Conservation (phyloP, 1,139 yeast species). For the Yamadazyma dendronema region DNA sequence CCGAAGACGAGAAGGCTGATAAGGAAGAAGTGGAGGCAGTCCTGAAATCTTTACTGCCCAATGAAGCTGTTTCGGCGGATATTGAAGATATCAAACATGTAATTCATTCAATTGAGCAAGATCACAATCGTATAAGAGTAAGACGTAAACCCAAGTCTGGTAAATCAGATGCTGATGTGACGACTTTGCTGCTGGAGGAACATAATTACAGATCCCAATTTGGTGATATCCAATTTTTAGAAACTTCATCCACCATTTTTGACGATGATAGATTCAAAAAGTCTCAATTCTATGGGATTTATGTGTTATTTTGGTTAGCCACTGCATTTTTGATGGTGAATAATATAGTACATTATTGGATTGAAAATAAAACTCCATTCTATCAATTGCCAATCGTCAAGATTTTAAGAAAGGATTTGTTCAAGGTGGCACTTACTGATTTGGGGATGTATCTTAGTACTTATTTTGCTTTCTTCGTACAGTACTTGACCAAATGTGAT, state of each 20-base stretch:
- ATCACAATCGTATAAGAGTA: constrained; percentile 8
- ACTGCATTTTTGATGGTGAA: constrained; percentile 53
- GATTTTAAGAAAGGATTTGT: constrained; percentile 53
- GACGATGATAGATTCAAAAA: constrained; percentile 41
- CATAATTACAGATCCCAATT: constrained; percentile 20
- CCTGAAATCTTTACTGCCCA: constrained; percentile 2
- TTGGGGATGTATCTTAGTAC: constrained; percentile 63
- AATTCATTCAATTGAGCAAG: constrained; percentile 11
- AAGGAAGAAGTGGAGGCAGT: constrained; percentile 2
- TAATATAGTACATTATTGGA: constrained; percentile 44
- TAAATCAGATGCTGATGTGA: not conserved
- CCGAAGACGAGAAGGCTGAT: constrained; percentile 9
- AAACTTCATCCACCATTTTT: constrained; percentile 45
- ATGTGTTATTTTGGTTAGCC: constrained; percentile 66
- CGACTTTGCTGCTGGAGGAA: not conserved
- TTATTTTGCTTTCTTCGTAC: constrained; percentile 58
- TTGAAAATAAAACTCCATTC: constrained; percentile 23
- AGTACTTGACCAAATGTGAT: constrained; percentile 42
- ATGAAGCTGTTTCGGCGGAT: constrained; percentile 4
- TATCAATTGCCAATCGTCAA: constrained; percentile 50
- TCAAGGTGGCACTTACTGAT: constrained; percentile 68
- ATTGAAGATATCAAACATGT: constrained; percentile 11
- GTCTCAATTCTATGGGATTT: constrained; percentile 61
- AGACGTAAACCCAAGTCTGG: constrained; percentile 9
- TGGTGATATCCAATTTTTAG: constrained; percentile 44